A percentile compares a stretch with the other conserved stretches of the same genome.
Evolutionary conservation across 208 protist genomes (phyloP).

Genomic region (Trichomonas vaginalis): DNA sequence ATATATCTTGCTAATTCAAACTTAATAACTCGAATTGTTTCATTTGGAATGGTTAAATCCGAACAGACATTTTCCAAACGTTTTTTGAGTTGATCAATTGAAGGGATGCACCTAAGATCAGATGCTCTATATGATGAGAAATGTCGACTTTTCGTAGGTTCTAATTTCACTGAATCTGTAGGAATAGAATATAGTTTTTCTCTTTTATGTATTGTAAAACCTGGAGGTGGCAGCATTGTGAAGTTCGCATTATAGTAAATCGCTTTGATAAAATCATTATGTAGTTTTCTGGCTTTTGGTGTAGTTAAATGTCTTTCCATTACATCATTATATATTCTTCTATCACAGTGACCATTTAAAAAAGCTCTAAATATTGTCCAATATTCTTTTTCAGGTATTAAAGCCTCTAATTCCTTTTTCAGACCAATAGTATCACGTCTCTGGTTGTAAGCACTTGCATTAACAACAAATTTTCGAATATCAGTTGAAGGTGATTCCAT

Average conservation of each 20-base stretch:
- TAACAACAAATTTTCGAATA: too few relatives aligned
- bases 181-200: neutral
- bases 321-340: neutral
- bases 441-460: neutral
- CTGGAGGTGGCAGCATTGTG: neutral
- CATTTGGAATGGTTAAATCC: neutral
- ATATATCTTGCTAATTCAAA: neutral
- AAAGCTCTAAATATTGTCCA: neutral
- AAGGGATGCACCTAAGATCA: neutral
- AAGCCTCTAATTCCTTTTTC: neutral
- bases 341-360: neutral
- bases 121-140: neutral
- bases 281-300: neutral
- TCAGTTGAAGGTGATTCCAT: too few relatives aligned
- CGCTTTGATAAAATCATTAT: constrained; percentile 6
- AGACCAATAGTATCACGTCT: neutral
- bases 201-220: neutral
- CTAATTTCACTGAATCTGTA: neutral
- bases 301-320: neutral
- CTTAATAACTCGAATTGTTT: neutral
- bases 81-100: neutral
- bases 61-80: neutral
- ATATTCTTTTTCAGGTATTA: neutral
- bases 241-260: neutral
- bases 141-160: neutral